Base-by-base conservation (phyloP, 352 stramenopile genomes). In the Globisporangium uncinulatum region DNA sequence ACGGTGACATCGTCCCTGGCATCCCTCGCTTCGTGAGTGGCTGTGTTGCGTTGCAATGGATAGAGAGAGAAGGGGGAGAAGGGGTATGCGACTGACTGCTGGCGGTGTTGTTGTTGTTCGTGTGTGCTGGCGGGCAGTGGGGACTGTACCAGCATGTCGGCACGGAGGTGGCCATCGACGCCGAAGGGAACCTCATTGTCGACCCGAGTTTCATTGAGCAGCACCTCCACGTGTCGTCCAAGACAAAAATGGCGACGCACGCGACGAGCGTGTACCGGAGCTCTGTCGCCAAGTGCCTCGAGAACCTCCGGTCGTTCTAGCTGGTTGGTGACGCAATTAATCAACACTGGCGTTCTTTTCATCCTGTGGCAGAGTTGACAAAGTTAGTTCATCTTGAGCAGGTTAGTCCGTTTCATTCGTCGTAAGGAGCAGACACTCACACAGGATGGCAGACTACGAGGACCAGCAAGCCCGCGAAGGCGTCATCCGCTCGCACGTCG, bases 161-260 rank as follows among this genome's bases (percentile, higher is more conserved):
- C 2, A 88, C 74, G 6, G 79, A 90, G 52, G 73, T 94, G 13
- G 69, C 79, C 20, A 61, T 91, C 20, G 83, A 94, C 47, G 56
- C 76, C 8, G 66, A 74, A n/a, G 83, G 83, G 3, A 94, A 90
- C 34, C 21, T 90, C 50, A 90, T 94, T 56, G 78, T 94, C 31
- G 82, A 90, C 42, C 83, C 83, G 29, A 91, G 81, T 47, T 91
- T 91, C 54, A 76, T 93, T 15, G 83, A 93, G 62, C 79, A 76
- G 9, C 77, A 87, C 11, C 65, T 93, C 20, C 80, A 89, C 54
- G 73, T 76, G 42, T 79, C 73, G 34, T 86, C 79, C 8, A 83
- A 84, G 56, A 79, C 72, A 29, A 86, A 85, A 42, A 67, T 79
- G 13, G 79, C 79, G 45, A 83, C 80, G 44, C 79, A 89, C 56